Evolutionary conservation across 768 basidiomycete species (phyloP).

Genomic region (Russula griseocarnosa): DNA sequence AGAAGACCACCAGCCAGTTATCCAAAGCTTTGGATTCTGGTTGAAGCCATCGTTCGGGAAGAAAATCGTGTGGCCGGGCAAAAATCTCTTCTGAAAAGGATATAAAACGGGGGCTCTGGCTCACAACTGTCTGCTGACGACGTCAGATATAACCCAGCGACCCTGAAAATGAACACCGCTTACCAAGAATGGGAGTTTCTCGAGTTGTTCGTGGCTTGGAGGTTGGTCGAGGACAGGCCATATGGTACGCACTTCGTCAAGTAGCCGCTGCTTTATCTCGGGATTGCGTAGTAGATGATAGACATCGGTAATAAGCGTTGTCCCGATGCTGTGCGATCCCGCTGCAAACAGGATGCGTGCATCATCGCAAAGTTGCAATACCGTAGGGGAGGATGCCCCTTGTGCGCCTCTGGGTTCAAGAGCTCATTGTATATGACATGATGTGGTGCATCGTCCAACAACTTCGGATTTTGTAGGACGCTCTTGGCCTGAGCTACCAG

Average conservation of each 20-base stretch:
- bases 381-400: slow-evolving; percentile 2
- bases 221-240: slow-evolving; percentile 17
- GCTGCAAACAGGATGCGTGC: slow-evolving; percentile 16
- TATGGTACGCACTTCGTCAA: not conserved
- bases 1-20: slow-evolving; percentile 25
- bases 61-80: slow-evolving; percentile 19
- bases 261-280: slow-evolving; percentile 5
- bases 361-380: slow-evolving; percentile 5
- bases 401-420: slow-evolving; percentile 6
- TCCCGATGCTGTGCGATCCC: slow-evolving; percentile 19
- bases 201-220: slow-evolving; percentile 14
- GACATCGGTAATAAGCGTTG: slow-evolving; percentile 15
- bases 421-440: slow-evolving; percentile 19
- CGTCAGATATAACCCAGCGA: not conserved
- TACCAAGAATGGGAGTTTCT: slow-evolving; percentile 21
- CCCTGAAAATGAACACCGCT: not conserved
- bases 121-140: slow-evolving; percentile 9
- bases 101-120: slow-evolving; percentile 23
- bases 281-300: slow-evolving; percentile 15
- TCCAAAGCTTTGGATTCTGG: slow-evolving; percentile 19
- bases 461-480: slow-evolving; percentile 1
- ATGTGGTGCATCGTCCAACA: slow-evolving; percentile 16
- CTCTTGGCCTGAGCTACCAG: slow-evolving; percentile 1
- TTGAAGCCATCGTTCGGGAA: slow-evolving; percentile 28
- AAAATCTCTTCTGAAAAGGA: slow-evolving; percentile 18